phyloP scores from a whole-genome alignment of 345 rosid species.

The Eucalyptus regnans region DNA sequence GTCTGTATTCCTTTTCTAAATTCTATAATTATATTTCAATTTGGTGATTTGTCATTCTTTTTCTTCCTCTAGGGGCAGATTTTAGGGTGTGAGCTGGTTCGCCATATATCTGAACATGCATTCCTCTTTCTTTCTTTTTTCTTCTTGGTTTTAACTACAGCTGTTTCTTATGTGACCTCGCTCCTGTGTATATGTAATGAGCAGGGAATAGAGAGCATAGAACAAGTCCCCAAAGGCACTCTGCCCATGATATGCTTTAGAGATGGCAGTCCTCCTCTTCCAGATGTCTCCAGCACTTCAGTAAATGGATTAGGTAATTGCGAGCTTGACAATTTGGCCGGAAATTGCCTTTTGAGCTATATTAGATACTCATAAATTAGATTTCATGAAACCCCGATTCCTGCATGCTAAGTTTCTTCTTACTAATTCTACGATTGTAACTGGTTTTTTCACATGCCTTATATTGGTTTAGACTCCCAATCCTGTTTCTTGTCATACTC shows the following conservation, averaged over 20 bases:
- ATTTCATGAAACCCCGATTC: background rate
- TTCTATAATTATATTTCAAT: background rate
- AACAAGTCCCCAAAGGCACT: constrained; percentile 31
- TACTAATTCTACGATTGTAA: background rate
- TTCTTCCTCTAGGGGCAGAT: background rate
- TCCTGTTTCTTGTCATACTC: background rate
- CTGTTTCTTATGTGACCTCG: background rate
- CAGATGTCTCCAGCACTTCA: constrained; percentile 50
- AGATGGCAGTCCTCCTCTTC: constrained; percentile 93
- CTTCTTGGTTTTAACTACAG: background rate
- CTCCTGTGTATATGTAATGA: background rate
- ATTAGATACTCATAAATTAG: background rate
- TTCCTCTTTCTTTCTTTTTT: background rate
- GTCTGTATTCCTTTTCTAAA: background rate
- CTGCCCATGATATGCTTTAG: constrained; percentile 80
- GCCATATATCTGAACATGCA: background rate
- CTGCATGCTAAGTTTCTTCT: background rate
- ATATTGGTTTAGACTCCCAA: background rate
- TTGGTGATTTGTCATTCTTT: background rate
- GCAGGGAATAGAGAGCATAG: constrained; percentile 37
- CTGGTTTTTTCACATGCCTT: background rate
- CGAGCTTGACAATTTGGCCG: background rate
- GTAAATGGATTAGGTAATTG: constrained; percentile 42
- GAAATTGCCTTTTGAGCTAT: background rate
- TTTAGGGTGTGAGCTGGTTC: background rate